A percentile compares a stretch with the other conserved stretches of the same genome.
These are phyloP conservation scores for Calonectria pseudoturangicola DNA, from an alignment of 2,329 filamentous ascomycete genomes.

Conservation along the genomic window DNA sequence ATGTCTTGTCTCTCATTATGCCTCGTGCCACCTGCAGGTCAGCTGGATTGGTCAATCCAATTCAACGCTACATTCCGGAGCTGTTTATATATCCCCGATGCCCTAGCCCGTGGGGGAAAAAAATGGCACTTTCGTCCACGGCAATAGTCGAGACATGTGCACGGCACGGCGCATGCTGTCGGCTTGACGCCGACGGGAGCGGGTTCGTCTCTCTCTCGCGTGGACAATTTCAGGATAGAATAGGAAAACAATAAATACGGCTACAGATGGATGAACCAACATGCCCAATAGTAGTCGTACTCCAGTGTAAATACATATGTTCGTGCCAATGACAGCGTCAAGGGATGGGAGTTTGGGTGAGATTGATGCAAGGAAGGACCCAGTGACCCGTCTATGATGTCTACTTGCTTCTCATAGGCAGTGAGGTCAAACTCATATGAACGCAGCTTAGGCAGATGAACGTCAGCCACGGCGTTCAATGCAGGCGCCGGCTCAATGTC, in stretches of 20 bases:
- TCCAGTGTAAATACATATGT: background rate
- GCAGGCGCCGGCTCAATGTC: background rate
- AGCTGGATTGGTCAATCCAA: constrained; percentile 6
- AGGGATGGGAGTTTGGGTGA: background rate
- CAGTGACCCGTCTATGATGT: background rate
- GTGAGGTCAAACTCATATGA: background rate
- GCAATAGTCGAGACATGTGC: constrained; percentile 3
- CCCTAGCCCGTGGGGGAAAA: background rate
- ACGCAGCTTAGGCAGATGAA: background rate
- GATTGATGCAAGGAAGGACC: background rate
- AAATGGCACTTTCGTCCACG: background rate
- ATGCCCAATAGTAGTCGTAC: too few species aligned
- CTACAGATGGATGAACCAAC: background rate
- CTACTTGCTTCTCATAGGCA: background rate
- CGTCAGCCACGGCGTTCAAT: constrained; percentile 18
- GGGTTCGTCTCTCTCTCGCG: background rate
- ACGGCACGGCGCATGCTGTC: constrained; percentile 5
- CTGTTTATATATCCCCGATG: background rate
- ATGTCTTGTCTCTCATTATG: constrained; percentile 7
- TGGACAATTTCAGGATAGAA: background rate
- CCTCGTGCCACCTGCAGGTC: constrained; percentile 12
- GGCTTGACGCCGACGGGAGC: background rate
- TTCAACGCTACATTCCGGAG: constrained; percentile 9
- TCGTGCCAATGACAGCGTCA: background rate
- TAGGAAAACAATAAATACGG: too few species aligned